These are phyloP conservation scores for Dryas integrifolia DNA, from an alignment of 331 rosid genomes.

Conservation along the genomic window DNA sequence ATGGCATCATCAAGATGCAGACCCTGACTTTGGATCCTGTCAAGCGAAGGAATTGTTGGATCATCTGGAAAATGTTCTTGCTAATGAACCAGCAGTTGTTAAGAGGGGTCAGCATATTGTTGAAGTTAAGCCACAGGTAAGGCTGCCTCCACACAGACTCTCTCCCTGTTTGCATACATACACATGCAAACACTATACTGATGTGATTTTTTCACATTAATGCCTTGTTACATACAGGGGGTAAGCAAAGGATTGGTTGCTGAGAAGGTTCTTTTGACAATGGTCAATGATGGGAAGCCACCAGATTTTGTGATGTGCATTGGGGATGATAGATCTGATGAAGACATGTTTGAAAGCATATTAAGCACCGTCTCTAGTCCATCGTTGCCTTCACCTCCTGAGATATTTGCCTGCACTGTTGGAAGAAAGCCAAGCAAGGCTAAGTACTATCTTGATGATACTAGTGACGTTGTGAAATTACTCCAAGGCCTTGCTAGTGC, in stretches of 20 bases:
- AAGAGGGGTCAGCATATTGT: slow-evolving; percentile 85
- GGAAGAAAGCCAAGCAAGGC: slow-evolving; percentile 98
- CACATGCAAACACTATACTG: not conserved
- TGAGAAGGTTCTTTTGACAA: slow-evolving; percentile 68
- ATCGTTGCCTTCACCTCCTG: slow-evolving; percentile 59
- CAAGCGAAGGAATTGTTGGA: slow-evolving; percentile 90
- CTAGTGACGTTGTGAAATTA: slow-evolving; percentile 66
- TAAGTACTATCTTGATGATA: slow-evolving; percentile 84
- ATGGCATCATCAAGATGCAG: slow-evolving; percentile 99
- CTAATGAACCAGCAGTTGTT: slow-evolving; percentile 88
- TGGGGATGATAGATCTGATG: slow-evolving; percentile 93
- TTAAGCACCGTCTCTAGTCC: slow-evolving; percentile 54
- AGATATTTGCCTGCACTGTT: slow-evolving; percentile 90
- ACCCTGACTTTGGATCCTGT: slow-evolving; percentile 96
- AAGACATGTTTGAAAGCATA: slow-evolving; percentile 98
- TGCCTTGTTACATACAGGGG: slow-evolving; percentile 56
- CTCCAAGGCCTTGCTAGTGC: slow-evolving; percentile 80
- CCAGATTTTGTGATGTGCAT: slow-evolving; percentile 93
- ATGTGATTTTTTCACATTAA: slow-evolving; percentile 17
- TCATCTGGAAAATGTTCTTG: slow-evolving; percentile 88
- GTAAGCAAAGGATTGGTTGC: slow-evolving; percentile 87
- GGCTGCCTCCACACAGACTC: not conserved
- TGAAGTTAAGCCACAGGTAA: slow-evolving; percentile 94
- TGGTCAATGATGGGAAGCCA: slow-evolving; percentile 55
- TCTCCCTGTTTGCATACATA: not conserved